Evolutionary conservation across 805 yeast species (phyloP).

Genomic region (Yueomyces sinensis): DNA sequence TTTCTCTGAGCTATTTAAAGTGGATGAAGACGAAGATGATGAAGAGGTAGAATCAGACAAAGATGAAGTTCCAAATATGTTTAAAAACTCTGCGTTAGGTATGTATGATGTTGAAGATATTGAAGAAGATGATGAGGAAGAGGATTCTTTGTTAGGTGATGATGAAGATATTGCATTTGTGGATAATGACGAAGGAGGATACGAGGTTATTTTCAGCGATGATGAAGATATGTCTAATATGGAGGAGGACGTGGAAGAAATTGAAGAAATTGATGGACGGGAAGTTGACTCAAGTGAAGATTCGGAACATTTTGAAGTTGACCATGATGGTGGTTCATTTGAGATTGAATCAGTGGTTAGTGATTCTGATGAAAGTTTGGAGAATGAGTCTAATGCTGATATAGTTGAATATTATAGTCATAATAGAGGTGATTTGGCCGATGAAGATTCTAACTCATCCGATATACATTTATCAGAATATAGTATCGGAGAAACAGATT

Average conservation of each 20-base stretch:
- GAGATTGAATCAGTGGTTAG: slow-evolving; percentile 14
- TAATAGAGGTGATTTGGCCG: slow-evolving; percentile 11
- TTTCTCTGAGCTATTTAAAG: slow-evolving; percentile 45
- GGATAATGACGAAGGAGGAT: slow-evolving; percentile 24
- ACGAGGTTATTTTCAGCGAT: slow-evolving; percentile 23
- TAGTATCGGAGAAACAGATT: slow-evolving; percentile 24
- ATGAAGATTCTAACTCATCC: slow-evolving; percentile 17
- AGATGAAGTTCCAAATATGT: slow-evolving; percentile 73
- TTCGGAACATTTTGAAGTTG: slow-evolving; percentile 5
- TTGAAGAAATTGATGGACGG: slow-evolving; percentile 10
- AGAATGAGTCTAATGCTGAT: slow-evolving; percentile 18
- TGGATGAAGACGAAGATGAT: slow-evolving; percentile 44
- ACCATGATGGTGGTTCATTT: slow-evolving; percentile 15
- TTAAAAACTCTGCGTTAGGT: slow-evolving; percentile 81
- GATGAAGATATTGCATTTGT: slow-evolving; percentile 30
- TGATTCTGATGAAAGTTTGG: slow-evolving; percentile 23
- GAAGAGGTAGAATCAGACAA: slow-evolving; percentile 39
- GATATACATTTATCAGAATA: slow-evolving; percentile 23
- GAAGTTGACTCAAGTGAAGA: slow-evolving; percentile 7
- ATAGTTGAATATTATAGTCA: slow-evolving; percentile 15
- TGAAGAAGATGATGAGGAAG: slow-evolving; percentile 47
- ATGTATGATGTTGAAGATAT: slow-evolving; percentile 81
- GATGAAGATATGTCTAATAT: slow-evolving; percentile 21
- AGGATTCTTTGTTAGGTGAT: slow-evolving; percentile 33
- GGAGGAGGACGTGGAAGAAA: slow-evolving; percentile 18